These are phyloP conservation scores for Alternaria incomplexa DNA, from an alignment of 2,329 filamentous ascomycete genomes.

Conservation along the genomic window DNA sequence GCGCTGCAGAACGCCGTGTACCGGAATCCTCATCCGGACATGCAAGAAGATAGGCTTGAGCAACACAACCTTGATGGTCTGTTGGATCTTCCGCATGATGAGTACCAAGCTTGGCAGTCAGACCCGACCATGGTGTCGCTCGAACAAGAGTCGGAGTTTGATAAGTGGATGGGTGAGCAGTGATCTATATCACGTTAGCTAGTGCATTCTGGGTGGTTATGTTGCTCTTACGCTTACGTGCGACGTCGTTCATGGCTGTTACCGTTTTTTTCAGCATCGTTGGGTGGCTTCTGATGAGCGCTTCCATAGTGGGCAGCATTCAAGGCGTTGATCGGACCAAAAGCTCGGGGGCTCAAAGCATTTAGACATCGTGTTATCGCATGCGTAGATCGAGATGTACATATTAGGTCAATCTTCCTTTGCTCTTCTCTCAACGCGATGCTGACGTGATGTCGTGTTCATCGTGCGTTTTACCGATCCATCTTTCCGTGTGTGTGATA, in stretches of 20 bases:
- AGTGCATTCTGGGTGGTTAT: background rate
- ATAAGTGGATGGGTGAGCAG: constrained; percentile 53
- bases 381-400: constrained; percentile 9
- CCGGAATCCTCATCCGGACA: constrained; percentile 39
- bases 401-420: background rate
- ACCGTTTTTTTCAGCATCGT: constrained; percentile 1
- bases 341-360: constrained; percentile 4
- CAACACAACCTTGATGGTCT: constrained; percentile 38
- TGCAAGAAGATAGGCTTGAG: constrained; percentile 36
- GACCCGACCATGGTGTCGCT: constrained; percentile 44
- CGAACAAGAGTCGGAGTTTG: constrained; percentile 53
- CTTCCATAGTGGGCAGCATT: background rate
- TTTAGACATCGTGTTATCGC: constrained; percentile 10
- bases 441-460: background rate
- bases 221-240: background rate
- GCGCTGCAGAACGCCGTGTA: constrained; percentile 35
- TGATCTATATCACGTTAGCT: constrained; percentile 8
- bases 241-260: constrained; percentile 5
- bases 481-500: background rate
- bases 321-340: constrained; percentile 13
- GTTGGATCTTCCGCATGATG: constrained; percentile 32
- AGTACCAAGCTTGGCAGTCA: constrained; percentile 44
- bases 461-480: background rate
- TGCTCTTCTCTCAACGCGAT: background rate
- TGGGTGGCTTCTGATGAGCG: background rate